phyloP scores from a whole-genome alignment of 306 rosid genomes.

The Gillenia trifoliata region DNA sequence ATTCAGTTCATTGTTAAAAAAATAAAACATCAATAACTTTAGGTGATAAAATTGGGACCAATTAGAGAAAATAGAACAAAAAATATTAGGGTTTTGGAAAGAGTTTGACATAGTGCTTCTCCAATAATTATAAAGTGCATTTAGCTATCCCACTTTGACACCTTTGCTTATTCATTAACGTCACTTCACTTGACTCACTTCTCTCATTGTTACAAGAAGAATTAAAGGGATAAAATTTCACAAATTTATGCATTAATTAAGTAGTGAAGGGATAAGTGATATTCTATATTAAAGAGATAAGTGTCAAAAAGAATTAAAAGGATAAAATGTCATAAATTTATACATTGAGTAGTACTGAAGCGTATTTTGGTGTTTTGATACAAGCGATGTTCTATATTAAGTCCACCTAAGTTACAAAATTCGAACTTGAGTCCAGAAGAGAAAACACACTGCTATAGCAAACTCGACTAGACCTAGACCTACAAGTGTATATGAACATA shows the following conservation, averaged over 20 bases:
- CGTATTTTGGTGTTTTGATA: neutral
- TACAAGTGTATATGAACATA: neutral
- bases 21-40: neutral
- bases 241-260: neutral
- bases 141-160: neutral
- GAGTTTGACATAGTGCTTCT: neutral
- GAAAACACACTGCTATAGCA: neutral
- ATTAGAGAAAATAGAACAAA: neutral
- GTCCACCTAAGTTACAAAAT: too few relatives aligned
- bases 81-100: neutral
- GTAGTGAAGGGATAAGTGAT: neutral
- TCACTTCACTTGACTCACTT: neutral
- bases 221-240: neutral
- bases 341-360: neutral
- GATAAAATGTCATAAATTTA: neutral
- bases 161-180: neutral
- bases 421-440: neutral
- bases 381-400: neutral
- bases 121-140: neutral
- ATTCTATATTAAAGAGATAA: too few relatives aligned
- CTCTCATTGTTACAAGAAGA: neutral
- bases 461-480: neutral
- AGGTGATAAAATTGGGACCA: neutral
- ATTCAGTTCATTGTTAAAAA: neutral
- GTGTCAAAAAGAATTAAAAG: too few relatives aligned